Conservation (phyloP, 805 yeast genomes). For the Yarrowia sp. region DNA sequence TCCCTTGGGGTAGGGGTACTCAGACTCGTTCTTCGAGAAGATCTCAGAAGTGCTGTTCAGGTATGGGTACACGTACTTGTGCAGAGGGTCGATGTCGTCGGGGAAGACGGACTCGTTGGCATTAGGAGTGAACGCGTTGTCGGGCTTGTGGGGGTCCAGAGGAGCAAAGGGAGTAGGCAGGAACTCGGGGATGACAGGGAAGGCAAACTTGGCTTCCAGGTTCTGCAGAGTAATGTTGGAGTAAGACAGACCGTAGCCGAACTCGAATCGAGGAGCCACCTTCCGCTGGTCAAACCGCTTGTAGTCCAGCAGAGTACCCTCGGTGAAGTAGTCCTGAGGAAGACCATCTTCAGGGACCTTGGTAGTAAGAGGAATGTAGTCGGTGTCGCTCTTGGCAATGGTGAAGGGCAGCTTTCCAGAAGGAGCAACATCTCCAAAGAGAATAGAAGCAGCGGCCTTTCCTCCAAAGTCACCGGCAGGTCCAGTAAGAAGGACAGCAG, state of each 20-base stretch:
- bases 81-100: constrained; percentile 52
- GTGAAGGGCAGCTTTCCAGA: constrained; percentile 65
- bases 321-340: constrained; percentile 40
- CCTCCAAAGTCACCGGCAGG: constrained; percentile 60
- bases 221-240: constrained; percentile 43
- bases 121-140: background rate
- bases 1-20: constrained; percentile 36
- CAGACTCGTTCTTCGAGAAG: background rate
- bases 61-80: constrained; percentile 56
- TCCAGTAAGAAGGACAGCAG: constrained; percentile 54
- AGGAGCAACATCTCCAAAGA: constrained; percentile 62
- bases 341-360: constrained; percentile 40
- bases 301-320: constrained; percentile 55
- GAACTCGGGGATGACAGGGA: constrained; percentile 46
- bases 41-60: background rate
- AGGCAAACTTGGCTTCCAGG: constrained; percentile 45
- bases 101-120: constrained; percentile 50
- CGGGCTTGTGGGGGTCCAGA: constrained; percentile 2
- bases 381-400: constrained; percentile 52
- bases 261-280: constrained; percentile 57
- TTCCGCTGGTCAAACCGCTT: constrained; percentile 56
- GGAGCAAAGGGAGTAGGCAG: constrained; percentile 42
- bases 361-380: constrained; percentile 49
- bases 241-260: constrained; percentile 62
- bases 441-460: constrained; percentile 53